Conservation (phyloP, 169 alveolate genomes). For the Perkinsus marinus region DNA sequence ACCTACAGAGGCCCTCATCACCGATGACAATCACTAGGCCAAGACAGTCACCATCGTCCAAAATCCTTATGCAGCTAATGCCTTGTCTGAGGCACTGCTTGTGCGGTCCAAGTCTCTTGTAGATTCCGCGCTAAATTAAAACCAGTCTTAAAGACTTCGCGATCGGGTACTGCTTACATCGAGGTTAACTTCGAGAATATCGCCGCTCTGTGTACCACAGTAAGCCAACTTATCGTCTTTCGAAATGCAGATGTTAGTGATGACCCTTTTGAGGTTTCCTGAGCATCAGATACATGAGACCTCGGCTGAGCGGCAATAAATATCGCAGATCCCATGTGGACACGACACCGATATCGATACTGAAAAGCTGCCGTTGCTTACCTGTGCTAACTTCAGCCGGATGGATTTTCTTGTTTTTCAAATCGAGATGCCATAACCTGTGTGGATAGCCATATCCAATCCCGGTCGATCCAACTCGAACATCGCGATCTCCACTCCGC, state of each 20-base stretch:
- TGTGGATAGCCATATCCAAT: too few species aligned
- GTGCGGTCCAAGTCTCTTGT: slow-evolving; percentile 60
- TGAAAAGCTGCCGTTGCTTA: neutral
- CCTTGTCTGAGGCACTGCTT: slow-evolving; percentile 61
- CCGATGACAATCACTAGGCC: neutral
- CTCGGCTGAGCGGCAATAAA: neutral
- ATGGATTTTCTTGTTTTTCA: slow-evolving; percentile 36
- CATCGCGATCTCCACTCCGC: too few species aligned
- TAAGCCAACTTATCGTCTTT: slow-evolving; percentile 61
- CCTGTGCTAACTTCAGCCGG: slow-evolving; percentile 21
- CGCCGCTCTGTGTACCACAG: slow-evolving; percentile 77
- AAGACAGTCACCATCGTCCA: slow-evolving; percentile 45
- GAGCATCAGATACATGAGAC: slow-evolving; percentile 15
- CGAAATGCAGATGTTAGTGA: slow-evolving; percentile 48
- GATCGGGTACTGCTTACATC: neutral
- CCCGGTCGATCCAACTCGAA: too few species aligned
- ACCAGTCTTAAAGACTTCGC: too few species aligned
- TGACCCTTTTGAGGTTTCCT: slow-evolving; percentile 60
- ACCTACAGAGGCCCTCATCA: neutral
- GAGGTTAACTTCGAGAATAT: slow-evolving; percentile 47
- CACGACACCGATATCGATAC: too few species aligned
- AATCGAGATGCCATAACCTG: slow-evolving; percentile 41
- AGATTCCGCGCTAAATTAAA: neutral
- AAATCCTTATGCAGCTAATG: slow-evolving; percentile 53
- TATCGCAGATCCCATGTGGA: too few species aligned